phyloP scores from a whole-genome alignment of 2,329 filamentous ascomycete genomes.

The Metarhizium humberi region DNA sequence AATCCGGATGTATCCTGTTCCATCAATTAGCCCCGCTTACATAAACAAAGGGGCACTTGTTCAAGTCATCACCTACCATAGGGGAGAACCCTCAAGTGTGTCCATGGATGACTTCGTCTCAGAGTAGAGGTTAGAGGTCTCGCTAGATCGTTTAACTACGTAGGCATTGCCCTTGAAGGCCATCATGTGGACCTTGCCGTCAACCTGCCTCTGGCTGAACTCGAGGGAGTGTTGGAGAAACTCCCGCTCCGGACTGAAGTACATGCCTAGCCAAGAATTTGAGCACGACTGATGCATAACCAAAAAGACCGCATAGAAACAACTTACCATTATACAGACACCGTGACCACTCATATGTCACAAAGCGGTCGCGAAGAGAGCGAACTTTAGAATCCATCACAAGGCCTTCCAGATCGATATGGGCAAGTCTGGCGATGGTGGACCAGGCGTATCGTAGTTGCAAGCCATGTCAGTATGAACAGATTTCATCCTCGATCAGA shows the following conservation, averaged over 20 bases:
- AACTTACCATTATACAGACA: constrained; percentile 31
- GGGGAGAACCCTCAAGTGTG: constrained; percentile 27
- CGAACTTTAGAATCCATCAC: constrained; percentile 47
- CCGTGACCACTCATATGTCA: constrained; percentile 34
- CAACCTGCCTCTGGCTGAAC: constrained; percentile 44
- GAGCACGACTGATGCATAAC: too few species aligned
- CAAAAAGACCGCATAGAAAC: too few species aligned
- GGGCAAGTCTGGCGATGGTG: constrained; percentile 17
- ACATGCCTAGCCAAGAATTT: constrained; percentile 21
- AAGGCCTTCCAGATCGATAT: constrained; percentile 44
- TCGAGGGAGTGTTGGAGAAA: constrained; percentile 53
- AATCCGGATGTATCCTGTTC: constrained; percentile 50
- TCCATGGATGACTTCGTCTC: constrained; percentile 42
- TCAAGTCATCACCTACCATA: background rate
- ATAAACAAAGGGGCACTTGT: too few species aligned
- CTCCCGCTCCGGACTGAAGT: constrained; percentile 42
- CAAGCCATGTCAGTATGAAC: too few species aligned
- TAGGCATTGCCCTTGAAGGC: constrained; percentile 40
- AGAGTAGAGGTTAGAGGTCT: constrained; percentile 40
- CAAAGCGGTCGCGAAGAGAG: constrained; percentile 36
- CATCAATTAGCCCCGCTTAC: too few species aligned
- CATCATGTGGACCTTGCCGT: constrained; percentile 18
- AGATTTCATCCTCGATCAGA: too few species aligned
- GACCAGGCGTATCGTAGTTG: constrained; percentile 10
- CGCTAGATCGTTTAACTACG: constrained; percentile 34